Percentiles rank a stretch among this genome's conserved stretches.
These are phyloP conservation scores for Chionographis japonica DNA, from an alignment of 106 monocot genomes.

Conservation along the genomic window DNA sequence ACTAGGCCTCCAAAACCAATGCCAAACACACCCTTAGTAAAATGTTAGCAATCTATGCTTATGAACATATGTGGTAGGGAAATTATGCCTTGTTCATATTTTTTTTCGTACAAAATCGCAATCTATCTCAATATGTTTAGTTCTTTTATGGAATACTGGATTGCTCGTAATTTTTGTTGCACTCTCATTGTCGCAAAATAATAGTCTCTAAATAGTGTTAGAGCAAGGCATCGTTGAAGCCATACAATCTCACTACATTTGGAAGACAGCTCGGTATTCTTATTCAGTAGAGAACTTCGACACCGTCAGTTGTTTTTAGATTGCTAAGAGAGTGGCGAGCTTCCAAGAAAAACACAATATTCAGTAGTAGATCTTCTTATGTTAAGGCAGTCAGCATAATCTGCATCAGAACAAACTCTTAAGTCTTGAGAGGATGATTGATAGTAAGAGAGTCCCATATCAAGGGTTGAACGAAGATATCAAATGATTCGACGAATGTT, in stretches of 20 bases:
- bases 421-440: background rate
- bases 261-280: background rate
- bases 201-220: background rate
- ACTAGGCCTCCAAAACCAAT: too few species aligned
- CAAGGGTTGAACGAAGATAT: background rate
- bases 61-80: background rate
- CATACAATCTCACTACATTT: background rate
- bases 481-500: background rate
- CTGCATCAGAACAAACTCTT: background rate
- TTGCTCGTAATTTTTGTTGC: background rate
- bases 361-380: background rate
- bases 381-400: background rate
- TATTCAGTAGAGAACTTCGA: background rate
- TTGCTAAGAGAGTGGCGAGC: background rate
- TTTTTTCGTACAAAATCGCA: slow-evolving; percentile 6
- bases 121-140: slow-evolving; percentile 14
- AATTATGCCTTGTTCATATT: background rate
- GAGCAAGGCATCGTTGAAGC: background rate
- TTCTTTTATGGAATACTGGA: slow-evolving; percentile 8
- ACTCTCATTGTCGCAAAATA: slow-evolving; percentile 3
- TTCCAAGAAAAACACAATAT: slow-evolving; percentile 1
- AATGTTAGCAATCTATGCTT: background rate
- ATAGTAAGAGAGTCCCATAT: background rate
- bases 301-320: background rate
- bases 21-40: too few species aligned